Base-by-base conservation (phyloP, 108 stramenopile species). In the Stephanodiscus minutulus region DNA sequence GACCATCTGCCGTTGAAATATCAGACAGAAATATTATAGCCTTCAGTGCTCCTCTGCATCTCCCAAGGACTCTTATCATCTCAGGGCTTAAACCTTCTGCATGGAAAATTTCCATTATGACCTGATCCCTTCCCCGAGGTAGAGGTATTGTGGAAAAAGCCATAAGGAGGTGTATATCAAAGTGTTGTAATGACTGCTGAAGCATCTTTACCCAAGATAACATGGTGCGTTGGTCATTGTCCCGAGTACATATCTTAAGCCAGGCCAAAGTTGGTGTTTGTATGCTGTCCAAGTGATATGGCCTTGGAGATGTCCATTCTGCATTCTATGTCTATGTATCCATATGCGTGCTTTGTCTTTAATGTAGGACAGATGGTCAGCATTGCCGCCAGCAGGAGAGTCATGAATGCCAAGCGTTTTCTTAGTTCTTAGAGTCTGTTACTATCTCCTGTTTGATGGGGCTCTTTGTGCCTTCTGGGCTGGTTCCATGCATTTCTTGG, bases 1-100 rank as follows among this genome's bases (percentile, higher is more conserved):
- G 11, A 24, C 71, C 71, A 53, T 37, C 31, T 27, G 71, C 61
- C 1, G 48, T 62, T 10, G 48, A 35, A 18, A 62, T 33, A n/a
- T 55, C 49, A 0, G 61, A 72, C 1, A 72, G 61, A 28, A 72
- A 72, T n/a, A n/a, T n/a, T 0, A 72, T 24, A 5, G 61, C 3
- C 20, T 52, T 18, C n/a, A 8, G 18, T 0, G 3, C 18, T 1
- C 53, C 52, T 6, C 71, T 9, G 6, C 54, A 55, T 3, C 71
- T 9, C 31, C 50, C 50, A 0, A 24, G 44, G 5, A 4, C 13
- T 2, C 0, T 0, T 1, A 60, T 9, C 13, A 49, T 20, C 18
- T 48, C 28, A 3, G 1, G 8, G 31, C 27, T 8, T 29, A 13
- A 15, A 4, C 56, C 27, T 2, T 0, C 5, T 0, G 8, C 12